Evolutionary conservation across 208 protist genomes (phyloP), one percentile per base, ranked within the genome.

Genomic region (Trypanosoma mega): DNA sequence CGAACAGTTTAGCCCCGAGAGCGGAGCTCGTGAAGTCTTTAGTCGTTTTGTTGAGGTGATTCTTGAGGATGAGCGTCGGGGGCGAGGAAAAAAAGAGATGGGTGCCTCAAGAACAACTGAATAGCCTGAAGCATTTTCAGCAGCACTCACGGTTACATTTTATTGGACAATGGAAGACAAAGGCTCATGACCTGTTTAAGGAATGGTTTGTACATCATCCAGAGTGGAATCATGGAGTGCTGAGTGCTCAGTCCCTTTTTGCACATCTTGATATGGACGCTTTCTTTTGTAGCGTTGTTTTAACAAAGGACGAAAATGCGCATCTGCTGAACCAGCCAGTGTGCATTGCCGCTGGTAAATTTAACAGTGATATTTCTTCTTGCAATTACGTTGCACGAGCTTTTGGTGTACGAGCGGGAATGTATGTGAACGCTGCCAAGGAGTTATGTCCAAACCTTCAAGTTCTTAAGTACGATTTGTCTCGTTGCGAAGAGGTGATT

Each of bases 251-350:
- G 54, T 60, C 59, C 9, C 59, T 76, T 1, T 89, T 97, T 47
- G 54, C 90, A 2, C 95, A 98, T 66, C 39, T 97, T 16, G 95
- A 98, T 74, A 95, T 98, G 90, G 96, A 98, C 63, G 94, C 92
- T 36, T 98, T 98, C 64, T 98, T 98, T 69, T 96, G 90, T 63
- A 93, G 82, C 12, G 87, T 97, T 44, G 87, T 85, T 23, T 74
- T 97, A 6, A 77, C 78, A 41, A 96, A 93, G 68, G 71, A 74
- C 4, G 82, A 91, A 34, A 69, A 94, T 66, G 87, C 87, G 7
- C 78, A 85, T 36, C 67, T 97, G 18, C 76, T 56, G 6, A 54
- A 79, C 8, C 20, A 78, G 60, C 96, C 96, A 0, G 83, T 97
- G 6, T 93, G 82, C 5, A 81, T 98, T n/a, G 85, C 88, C 0